These are phyloP conservation scores for Trypanosomatidae sp. DNA, from an alignment of 208 protist species.

Conservation along the genomic window DNA sequence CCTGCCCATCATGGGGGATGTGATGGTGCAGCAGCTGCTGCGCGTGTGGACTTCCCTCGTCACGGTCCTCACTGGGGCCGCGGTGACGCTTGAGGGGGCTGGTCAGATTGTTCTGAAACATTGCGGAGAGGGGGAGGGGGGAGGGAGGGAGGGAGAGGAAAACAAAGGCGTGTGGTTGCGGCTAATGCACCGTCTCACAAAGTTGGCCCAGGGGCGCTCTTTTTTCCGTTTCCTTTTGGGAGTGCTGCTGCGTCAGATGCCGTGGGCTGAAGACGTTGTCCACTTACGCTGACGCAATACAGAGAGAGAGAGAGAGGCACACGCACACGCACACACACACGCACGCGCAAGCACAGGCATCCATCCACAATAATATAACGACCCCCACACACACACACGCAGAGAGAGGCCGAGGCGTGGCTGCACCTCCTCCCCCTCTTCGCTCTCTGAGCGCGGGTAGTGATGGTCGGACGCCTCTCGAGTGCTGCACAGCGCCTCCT, in stretches of 20 bases:
- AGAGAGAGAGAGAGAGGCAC: not conserved
- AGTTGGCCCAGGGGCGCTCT: not conserved
- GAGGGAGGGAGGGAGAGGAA: not conserved
- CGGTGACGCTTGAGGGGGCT: constrained; percentile 31
- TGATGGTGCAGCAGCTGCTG: constrained; percentile 3
- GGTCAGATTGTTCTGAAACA: constrained; percentile 12
- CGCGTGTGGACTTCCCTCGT: constrained; percentile 7
- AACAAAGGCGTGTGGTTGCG: not conserved
- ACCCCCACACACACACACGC: not conserved
- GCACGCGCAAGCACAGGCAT: constrained; percentile 4
- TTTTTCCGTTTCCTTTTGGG: not conserved
- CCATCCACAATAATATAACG: not conserved
- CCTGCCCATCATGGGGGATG: not conserved
- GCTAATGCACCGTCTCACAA: not conserved
- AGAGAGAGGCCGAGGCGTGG: too few relatives aligned
- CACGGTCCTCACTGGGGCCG: constrained; percentile 5
- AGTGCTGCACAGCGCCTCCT: not conserved
- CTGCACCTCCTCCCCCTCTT: not conserved
- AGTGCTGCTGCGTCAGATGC: not conserved
- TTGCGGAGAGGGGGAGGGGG: not conserved
- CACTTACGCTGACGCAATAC: not conserved
- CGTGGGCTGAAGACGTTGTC: not conserved
- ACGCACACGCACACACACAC: not conserved
- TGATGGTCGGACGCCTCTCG: not conserved
- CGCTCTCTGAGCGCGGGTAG: not conserved